Percentiles rank a stretch among this genome's conserved stretches.
Evolutionary conservation across 2,329 filamentous ascomycete genomes (phyloP).

Genomic region (Didymella sp.): DNA sequence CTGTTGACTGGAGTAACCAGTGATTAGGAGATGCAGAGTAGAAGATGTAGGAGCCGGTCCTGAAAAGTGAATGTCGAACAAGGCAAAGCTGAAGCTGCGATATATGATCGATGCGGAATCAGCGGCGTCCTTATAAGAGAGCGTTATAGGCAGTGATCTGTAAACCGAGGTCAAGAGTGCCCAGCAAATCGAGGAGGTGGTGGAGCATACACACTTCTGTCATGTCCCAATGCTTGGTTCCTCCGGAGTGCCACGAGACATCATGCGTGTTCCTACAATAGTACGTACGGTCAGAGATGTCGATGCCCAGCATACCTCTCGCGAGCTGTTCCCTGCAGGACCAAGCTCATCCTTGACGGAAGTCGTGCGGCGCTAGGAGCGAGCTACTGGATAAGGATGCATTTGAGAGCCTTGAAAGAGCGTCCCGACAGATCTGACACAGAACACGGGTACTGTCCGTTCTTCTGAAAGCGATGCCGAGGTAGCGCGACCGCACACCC

Average conservation of each 20-base stretch:
- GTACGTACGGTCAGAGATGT: slow-evolving; percentile 4
- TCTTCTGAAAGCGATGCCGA: slow-evolving; percentile 2
- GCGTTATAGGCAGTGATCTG: neutral
- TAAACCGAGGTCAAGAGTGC: slow-evolving; percentile 2
- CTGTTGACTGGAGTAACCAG: neutral
- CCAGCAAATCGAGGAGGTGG: slow-evolving; percentile 1
- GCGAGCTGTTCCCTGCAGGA: slow-evolving; percentile 14
- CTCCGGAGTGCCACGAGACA: slow-evolving; percentile 18
- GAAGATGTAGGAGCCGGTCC: neutral
- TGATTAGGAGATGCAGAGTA: slow-evolving; percentile 1
- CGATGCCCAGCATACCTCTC: slow-evolving; percentile 1
- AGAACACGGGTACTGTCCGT: slow-evolving; percentile 3
- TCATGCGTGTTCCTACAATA: slow-evolving; percentile 26
- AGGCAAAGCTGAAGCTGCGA: neutral
- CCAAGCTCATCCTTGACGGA: slow-evolving; percentile 7
- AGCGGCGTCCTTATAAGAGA: slow-evolving; percentile 2
- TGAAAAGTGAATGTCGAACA: neutral
- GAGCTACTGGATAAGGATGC: slow-evolving; percentile 18
- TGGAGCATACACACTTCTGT: slow-evolving; percentile 3
- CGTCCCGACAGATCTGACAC: slow-evolving; percentile 17
- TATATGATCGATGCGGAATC: neutral
- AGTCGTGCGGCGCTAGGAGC: slow-evolving; percentile 5
- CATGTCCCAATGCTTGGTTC: slow-evolving; percentile 23
- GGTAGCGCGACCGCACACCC: neutral
- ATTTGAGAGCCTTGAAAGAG: slow-evolving; percentile 17